Evolutionary conservation across 2,329 filamentous ascomycete species (phyloP), one percentile per base, ranked within the genome.

Genomic region (Westerdykella aurantiaca): DNA sequence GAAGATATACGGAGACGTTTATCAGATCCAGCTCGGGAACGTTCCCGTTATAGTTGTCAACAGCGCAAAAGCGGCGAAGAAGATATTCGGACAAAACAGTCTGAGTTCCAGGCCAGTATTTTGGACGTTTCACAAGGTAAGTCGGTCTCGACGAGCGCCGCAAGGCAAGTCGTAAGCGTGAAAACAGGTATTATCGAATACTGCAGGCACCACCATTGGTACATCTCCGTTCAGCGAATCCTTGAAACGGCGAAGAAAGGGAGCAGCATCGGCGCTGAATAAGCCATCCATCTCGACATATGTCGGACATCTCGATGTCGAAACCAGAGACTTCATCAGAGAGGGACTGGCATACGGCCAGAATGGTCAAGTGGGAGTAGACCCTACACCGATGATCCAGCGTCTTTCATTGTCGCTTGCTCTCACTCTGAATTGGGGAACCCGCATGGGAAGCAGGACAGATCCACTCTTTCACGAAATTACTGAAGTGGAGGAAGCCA

Each of bases 351-450:
- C 73, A 16, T 78, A 82, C 47, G 81, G 82, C 3, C 66, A 75
- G 6, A 72, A 69, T 1, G 82, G 82, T 0, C 64, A 65, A 1
- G 66, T 66, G 1, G 71, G 78, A 0, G 74, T 84, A 0, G 79
- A 85, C 44, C 80, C 81, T 0, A 80, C 83, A 78, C 79, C 81
- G 0, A 81, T 83, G 76, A 83, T 85, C 37, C 81, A 84, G 53
- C 76, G 81, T 0, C 70, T 85, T 0, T 78, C 74, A 11, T 64
- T 85, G 3, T 81, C 77, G n/a, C 69, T 85, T 3, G 75, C 79
- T 0, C 61, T 85, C 21, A 85, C 81, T 0, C 66, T 85, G 13
- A 85, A 85, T 57, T 85, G 80, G 80, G 82, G 82, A 0, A 75
- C 76, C 0, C 73, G 82, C 0, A 75, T 85, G 61, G 72, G 70